A percentile compares a stretch with the other conserved stretches of the same genome.
These are phyloP conservation scores for Penicillium coprophilum DNA, from an alignment of 495 filamentous ascomycete genomes.

Conservation along the genomic window DNA sequence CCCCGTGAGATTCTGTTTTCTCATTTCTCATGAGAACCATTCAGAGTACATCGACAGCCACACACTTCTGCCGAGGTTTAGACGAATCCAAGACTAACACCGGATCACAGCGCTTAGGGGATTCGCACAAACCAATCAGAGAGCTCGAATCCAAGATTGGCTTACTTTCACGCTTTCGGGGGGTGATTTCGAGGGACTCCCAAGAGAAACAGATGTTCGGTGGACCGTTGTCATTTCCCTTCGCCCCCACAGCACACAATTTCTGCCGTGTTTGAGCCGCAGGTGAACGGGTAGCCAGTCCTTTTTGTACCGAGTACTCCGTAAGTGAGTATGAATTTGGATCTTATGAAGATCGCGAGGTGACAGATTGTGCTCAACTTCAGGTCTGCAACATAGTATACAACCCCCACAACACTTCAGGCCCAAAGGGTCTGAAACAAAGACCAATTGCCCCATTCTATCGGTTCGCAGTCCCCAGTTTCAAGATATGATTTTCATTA, in stretches of 20 bases:
- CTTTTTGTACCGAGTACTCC: background rate
- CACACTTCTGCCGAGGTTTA: background rate
- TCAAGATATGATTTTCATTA: conserved; percentile 15
- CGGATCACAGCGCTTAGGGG: conserved; percentile 7
- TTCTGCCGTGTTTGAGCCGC: conserved; percentile 5
- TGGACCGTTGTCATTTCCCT: conserved; percentile 2
- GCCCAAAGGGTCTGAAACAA: background rate
- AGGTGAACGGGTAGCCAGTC: background rate
- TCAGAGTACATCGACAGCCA: background rate
- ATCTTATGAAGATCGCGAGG: background rate
- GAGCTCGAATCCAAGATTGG: background rate
- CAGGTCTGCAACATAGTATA: background rate
- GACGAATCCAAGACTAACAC: background rate
- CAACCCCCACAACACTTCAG: conserved; percentile 3
- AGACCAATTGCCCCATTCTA: conserved; percentile 7
- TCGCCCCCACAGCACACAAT: background rate
- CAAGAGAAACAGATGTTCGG: conserved; percentile 7
- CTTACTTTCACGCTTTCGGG: background rate
- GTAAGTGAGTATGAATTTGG: background rate
- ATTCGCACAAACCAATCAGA: conserved; percentile 12
- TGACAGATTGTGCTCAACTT: background rate
- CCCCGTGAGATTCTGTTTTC: background rate
- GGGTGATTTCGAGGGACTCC: background rate
- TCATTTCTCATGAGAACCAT: background rate
- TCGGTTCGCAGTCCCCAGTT: conserved; percentile 21